Percentiles rank a stretch among this genome's conserved stretches.
Evolutionary conservation across 2,329 filamentous ascomycete species (phyloP).

Genomic region (Fusarium cyanostomum): DNA sequence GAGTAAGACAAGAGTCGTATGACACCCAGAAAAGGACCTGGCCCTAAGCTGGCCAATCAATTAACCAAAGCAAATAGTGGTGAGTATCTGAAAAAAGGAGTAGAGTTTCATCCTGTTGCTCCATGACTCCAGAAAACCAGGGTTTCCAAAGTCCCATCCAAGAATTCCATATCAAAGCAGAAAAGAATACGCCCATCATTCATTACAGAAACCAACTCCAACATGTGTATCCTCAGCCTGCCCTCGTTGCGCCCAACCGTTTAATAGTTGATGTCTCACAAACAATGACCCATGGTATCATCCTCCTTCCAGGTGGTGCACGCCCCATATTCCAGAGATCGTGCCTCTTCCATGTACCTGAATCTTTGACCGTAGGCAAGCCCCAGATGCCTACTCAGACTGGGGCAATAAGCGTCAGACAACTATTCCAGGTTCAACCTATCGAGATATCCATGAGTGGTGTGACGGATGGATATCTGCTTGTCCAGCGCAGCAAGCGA

Average conservation of each 20-base stretch:
- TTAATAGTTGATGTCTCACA: slow-evolving; percentile 11
- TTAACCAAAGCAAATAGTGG: slow-evolving; percentile 5
- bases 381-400: background rate
- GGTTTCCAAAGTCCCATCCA: slow-evolving; percentile 1
- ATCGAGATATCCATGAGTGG: slow-evolving; percentile 11
- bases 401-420: slow-evolving; percentile 3
- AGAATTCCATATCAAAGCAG: background rate
- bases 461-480: slow-evolving; percentile 6
- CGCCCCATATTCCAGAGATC: slow-evolving; percentile 22
- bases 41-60: slow-evolving; percentile 1
- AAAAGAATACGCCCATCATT: background rate
- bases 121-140: slow-evolving; percentile 26
- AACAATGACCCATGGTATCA: slow-evolving; percentile 4
- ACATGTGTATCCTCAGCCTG: slow-evolving; percentile 6
- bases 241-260: slow-evolving; percentile 1
- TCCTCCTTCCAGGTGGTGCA: background rate
- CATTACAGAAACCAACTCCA: background rate
- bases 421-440: slow-evolving; percentile 11
- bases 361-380: background rate
- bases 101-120: slow-evolving; percentile 25
- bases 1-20: slow-evolving; percentile 1
- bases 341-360: background rate
- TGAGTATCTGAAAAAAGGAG: slow-evolving; percentile 27
- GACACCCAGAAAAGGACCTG: slow-evolving; percentile 1
- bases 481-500: background rate